Conservation (phyloP, 345 rosid genomes). For the Angophora floribunda region DNA sequence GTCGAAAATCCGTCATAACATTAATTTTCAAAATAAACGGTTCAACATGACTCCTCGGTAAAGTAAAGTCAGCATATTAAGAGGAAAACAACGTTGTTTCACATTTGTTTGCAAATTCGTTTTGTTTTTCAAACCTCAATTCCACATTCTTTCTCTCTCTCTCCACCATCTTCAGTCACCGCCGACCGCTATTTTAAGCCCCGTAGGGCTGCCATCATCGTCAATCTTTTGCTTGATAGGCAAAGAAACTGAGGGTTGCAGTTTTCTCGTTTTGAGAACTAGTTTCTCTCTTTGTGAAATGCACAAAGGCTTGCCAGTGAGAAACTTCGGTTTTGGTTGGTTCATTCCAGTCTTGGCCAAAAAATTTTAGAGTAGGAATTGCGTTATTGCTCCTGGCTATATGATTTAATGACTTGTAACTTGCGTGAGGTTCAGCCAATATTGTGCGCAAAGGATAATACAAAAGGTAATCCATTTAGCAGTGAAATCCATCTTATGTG, state of each 20-base stretch:
- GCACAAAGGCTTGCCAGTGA: neutral
- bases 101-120: too few relatives aligned
- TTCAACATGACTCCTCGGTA: too few relatives aligned
- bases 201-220: neutral
- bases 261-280: neutral
- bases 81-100: too few relatives aligned
- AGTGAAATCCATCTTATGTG: neutral
- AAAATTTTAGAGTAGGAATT: neutral
- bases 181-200: neutral
- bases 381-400: neutral
- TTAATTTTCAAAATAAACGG: too few relatives aligned
- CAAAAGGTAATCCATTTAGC: neutral
- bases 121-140: too few relatives aligned
- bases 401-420: neutral
- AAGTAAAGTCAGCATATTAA: too few relatives aligned
- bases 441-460: neutral
- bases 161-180: too few relatives aligned
- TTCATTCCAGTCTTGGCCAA: neutral
- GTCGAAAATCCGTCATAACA: too few relatives aligned
- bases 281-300: neutral
- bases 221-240: neutral
- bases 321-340: neutral
- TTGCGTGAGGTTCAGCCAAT: neutral
- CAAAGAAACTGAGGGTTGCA: neutral
- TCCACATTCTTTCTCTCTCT: too few relatives aligned